Percentiles rank a stretch among this genome's conserved stretches.
Conservation (phyloP, 768 basidiomycete genomes). For the Termitomyces sp. region DNA sequence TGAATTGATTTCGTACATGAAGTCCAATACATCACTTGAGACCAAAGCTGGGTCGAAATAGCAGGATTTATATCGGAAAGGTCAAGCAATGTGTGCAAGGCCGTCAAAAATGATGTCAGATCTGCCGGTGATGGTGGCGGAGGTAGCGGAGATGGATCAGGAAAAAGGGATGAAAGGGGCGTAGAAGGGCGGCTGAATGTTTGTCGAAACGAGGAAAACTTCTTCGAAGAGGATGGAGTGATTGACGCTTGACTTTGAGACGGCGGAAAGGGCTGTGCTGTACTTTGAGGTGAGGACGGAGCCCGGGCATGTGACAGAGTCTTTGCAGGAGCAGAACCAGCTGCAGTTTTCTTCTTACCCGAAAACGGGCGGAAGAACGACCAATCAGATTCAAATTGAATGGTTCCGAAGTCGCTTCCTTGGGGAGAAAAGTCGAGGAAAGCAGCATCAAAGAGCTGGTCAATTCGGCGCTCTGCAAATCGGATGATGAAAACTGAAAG, state of each 20-base stretch:
- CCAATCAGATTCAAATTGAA: slow-evolving; percentile 98
- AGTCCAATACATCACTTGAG: slow-evolving; percentile 98
- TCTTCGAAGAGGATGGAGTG: slow-evolving; percentile 41
- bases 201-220: slow-evolving; percentile 66
- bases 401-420: slow-evolving; percentile 70
- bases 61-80: slow-evolving; percentile 89
- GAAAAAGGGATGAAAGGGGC: slow-evolving; percentile 45
- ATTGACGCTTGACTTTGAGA: slow-evolving; percentile 36
- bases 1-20: slow-evolving; percentile 57
- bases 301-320: slow-evolving; percentile 28
- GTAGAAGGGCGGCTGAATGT: slow-evolving; percentile 47
- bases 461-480: slow-evolving; percentile 84
- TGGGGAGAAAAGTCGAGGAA: slow-evolving; percentile 79
- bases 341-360: slow-evolving; percentile 49
- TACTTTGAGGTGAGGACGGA: slow-evolving; percentile 46
- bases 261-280: slow-evolving; percentile 48
- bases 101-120: slow-evolving; percentile 77
- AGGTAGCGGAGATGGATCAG: slow-evolving; percentile 35
- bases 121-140: slow-evolving; percentile 42
- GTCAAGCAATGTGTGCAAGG: slow-evolving; percentile 76
- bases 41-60: slow-evolving; percentile 86
- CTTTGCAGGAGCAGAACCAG: slow-evolving; percentile 21
- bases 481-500: slow-evolving; percentile 88
- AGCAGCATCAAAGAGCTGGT: slow-evolving; percentile 75
- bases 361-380: slow-evolving; percentile 75